These are phyloP conservation scores for Effrenium voratum DNA, from an alignment of 73 alveolate genomes.

Conservation along the genomic window DNA sequence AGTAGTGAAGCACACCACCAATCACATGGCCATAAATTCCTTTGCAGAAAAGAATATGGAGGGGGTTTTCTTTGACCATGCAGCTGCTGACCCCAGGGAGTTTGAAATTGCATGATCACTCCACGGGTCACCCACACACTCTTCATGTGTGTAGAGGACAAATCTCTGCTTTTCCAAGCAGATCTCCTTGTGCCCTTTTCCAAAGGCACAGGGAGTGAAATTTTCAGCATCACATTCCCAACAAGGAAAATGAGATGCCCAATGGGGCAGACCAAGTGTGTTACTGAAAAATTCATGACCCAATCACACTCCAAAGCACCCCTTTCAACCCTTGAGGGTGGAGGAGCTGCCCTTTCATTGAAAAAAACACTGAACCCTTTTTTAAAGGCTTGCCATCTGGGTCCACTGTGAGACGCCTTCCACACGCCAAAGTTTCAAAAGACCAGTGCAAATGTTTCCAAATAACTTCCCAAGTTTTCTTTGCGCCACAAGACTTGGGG, in stretches of 20 bases:
- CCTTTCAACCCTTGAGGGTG: neutral
- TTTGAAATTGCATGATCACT: constrained; percentile 2
- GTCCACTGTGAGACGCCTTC: neutral
- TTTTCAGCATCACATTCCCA: constrained; percentile 50
- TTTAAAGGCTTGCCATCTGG: constrained; percentile 32
- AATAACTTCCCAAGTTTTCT: constrained; percentile 38
- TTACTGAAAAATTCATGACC: constrained; percentile 1
- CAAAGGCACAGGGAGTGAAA: constrained; percentile 9
- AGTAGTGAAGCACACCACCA: constrained; percentile 9
- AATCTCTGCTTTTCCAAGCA: constrained; percentile 50
- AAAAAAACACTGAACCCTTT: no score
- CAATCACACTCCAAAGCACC: neutral
- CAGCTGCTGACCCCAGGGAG: neutral
- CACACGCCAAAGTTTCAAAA: constrained; percentile 11
- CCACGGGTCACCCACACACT: neutral
- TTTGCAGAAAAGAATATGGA: constrained; percentile 16
- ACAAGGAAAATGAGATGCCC: constrained; percentile 10
- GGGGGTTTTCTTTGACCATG: constrained; percentile 15
- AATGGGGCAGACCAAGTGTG: neutral
- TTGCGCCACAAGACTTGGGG: constrained; percentile 35
- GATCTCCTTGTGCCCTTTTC: neutral
- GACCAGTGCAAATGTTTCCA: neutral
- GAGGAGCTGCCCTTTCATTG: constrained; percentile 4
- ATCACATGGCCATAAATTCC: constrained; percentile 3
- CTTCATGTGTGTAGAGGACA: neutral